Conservation (phyloP, 2,329 filamentous ascomycete genomes). For the Fusarium longipes region DNA sequence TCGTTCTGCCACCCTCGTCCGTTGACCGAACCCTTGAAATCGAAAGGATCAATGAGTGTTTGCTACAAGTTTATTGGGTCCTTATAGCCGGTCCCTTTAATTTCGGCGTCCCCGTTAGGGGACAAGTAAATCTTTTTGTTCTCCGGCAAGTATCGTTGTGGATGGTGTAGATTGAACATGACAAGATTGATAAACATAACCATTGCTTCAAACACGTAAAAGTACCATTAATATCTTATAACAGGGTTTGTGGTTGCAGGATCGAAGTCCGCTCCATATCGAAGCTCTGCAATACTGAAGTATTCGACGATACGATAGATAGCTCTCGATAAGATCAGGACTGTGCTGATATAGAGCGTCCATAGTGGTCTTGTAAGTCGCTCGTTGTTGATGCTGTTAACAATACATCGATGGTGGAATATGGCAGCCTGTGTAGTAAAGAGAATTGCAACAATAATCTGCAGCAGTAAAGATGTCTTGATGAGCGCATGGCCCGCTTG, state of each 20-base stretch:
- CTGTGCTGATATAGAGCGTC: conserved; percentile 63
- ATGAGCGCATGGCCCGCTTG: conserved; percentile 59
- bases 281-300: conserved; percentile 60
- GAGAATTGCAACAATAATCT: conserved; percentile 62
- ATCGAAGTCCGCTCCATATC: conserved; percentile 53
- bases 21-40: conserved; percentile 51
- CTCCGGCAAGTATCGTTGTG: conserved; percentile 61
- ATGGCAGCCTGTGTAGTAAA: conserved; percentile 61
- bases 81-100: conserved; percentile 61
- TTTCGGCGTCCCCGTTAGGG: conserved; percentile 61
- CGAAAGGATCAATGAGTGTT: conserved; percentile 58
- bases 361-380: conserved; percentile 54
- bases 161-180: conserved; percentile 63
- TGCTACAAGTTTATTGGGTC: conserved; percentile 58
- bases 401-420: conserved; percentile 61
- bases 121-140: conserved; percentile 63
- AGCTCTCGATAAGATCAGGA: conserved; percentile 64
- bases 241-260: conserved; percentile 55
- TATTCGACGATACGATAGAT: conserved; percentile 70
- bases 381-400: conserved; percentile 50
- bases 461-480: conserved; percentile 64
- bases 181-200: conserved; percentile 64
- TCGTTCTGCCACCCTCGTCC: conserved; percentile 48
- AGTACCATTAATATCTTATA: conserved; percentile 69
- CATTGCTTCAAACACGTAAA: conserved; percentile 66